phyloP scores from a whole-genome alignment of 225 moss, liverwort and hornwort species.

The Lunularia cruciata region DNA sequence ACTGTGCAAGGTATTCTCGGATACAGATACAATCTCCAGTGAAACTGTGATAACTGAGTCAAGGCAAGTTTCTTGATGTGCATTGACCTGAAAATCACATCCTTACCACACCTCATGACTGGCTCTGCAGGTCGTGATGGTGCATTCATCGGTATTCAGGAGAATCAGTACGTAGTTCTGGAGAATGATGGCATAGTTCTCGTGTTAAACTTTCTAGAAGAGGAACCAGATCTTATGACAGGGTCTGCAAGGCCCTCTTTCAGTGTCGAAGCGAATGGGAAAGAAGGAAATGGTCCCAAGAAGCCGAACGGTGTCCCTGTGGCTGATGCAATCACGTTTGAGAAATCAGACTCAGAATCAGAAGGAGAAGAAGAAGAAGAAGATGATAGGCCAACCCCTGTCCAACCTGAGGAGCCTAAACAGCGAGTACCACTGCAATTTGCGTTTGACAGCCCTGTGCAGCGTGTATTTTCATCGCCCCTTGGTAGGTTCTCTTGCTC shows the following conservation, averaged over 20 bases:
- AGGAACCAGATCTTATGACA: slow-evolving; percentile 65
- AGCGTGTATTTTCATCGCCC: slow-evolving; percentile 92
- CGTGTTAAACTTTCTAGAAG: slow-evolving; percentile 74
- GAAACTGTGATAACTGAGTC: background rate
- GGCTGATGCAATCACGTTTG: slow-evolving; percentile 77
- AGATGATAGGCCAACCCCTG: slow-evolving; percentile 20
- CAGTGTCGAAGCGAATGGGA: slow-evolving; percentile 45
- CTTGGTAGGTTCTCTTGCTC: slow-evolving; percentile 47
- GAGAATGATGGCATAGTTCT: slow-evolving; percentile 98
- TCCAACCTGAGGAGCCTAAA: slow-evolving; percentile 50
- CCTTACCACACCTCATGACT: background rate
- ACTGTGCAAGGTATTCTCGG: slow-evolving; percentile 62
- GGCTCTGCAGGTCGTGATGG: slow-evolving; percentile 80
- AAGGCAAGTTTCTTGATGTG: slow-evolving; percentile 25
- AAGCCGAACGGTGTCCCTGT: slow-evolving; percentile 67
- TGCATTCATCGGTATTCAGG: slow-evolving; percentile 83
- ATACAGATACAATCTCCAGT: background rate
- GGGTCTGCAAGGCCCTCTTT: slow-evolving; percentile 50
- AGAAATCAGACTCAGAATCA: slow-evolving; percentile 61
- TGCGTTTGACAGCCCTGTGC: slow-evolving; percentile 91
- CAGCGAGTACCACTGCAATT: slow-evolving; percentile 74
- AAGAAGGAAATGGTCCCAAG: slow-evolving; percentile 21
- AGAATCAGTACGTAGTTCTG: slow-evolving; percentile 85
- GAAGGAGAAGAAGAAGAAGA: slow-evolving; percentile 17
- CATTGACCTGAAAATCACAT: background rate